Evolutionary conservation across 208 protist genomes (phyloP), one percentile per base, ranked within the genome.

Genomic region (Vickermania ingenoplastis): DNA sequence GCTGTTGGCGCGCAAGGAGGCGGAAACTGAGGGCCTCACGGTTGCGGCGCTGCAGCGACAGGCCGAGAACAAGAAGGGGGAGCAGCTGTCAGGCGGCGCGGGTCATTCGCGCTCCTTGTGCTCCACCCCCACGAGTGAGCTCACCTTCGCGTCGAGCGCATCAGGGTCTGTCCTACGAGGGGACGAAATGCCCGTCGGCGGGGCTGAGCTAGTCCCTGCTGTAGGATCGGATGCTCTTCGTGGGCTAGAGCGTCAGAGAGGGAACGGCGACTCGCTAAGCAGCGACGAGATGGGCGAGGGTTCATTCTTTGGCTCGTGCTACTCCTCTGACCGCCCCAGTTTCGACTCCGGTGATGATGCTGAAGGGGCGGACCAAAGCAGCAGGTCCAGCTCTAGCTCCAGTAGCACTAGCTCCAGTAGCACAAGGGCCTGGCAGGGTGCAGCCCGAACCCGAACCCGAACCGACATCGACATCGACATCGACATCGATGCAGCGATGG

Each of bases 311-410:
- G 63, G 28, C 26, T 65, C 67, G 13, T 67, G 59, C 53, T 85
- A 84, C 65, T 83, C 78, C 3, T 61, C 61, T 1, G 77, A 84
- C 24, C 74, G 74, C 29, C 57, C 49, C 22, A 75, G 74, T 41
- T 69, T 71, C 31, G 17, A 17, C 36, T 7, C 7, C 11, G 36
- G 17, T 7, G 59, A 61, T 3, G 61, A 75, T 26, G 41, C 5
- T 22, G 57, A 5, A 3, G 36, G 25, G 31, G 17, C 11, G 13
- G 55, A 49, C 36, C 31, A 57, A 21, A 29, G 61, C 51, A 5
- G 5, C 51, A n/a, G n/a, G n/a, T n/a, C n/a, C n/a, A n/a, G n/a
- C n/a, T n/a, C n/a, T n/a, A n/a, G n/a, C n/a, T n/a, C n/a, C n/a
- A n/a, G n/a, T n/a, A n/a, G n/a, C n/a, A n/a, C n/a, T n/a, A n/a